Conservation (phyloP, 495 filamentous ascomycete species). For the Daldinia decipiens region DNA sequence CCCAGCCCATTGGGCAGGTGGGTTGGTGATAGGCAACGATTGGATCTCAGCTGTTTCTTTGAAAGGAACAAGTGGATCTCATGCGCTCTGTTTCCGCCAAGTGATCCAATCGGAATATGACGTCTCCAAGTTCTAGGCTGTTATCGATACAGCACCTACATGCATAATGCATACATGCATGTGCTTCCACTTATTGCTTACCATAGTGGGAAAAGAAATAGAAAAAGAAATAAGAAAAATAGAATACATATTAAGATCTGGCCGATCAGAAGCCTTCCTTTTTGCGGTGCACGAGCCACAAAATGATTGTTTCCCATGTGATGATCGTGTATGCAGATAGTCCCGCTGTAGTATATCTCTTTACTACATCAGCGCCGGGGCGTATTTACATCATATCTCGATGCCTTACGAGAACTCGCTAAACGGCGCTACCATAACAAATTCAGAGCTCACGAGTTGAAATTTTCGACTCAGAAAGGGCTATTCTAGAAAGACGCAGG, state of each 20-base stretch:
- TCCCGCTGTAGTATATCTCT: no score
- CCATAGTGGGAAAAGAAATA: no score
- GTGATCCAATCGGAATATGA: constrained; percentile 26
- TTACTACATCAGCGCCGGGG: background rate
- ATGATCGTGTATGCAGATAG: no score
- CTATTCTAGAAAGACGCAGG: background rate
- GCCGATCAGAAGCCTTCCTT: no score
- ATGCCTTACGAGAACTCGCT: constrained; percentile 16
- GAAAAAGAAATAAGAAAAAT: no score
- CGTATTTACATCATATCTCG: background rate
- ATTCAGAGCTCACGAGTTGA: background rate
- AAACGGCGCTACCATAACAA: constrained; percentile 2
- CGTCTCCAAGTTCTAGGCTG: constrained; percentile 22
- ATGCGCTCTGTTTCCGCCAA: constrained; percentile 15
- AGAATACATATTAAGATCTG: no score
- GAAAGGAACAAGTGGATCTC: constrained; percentile 16
- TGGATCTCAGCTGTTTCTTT: constrained; percentile 24
- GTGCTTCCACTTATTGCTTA: no score
- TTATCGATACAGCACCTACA: background rate
- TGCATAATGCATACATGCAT: no score
- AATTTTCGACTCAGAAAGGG: background rate
- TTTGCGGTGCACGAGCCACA: no score
- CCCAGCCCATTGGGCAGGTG: constrained; percentile 34
- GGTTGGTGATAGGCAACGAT: constrained; percentile 23
- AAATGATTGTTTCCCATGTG: no score